phyloP scores from a whole-genome alignment of 139 green algal species.

The Mychonastes homosphaera region DNA sequence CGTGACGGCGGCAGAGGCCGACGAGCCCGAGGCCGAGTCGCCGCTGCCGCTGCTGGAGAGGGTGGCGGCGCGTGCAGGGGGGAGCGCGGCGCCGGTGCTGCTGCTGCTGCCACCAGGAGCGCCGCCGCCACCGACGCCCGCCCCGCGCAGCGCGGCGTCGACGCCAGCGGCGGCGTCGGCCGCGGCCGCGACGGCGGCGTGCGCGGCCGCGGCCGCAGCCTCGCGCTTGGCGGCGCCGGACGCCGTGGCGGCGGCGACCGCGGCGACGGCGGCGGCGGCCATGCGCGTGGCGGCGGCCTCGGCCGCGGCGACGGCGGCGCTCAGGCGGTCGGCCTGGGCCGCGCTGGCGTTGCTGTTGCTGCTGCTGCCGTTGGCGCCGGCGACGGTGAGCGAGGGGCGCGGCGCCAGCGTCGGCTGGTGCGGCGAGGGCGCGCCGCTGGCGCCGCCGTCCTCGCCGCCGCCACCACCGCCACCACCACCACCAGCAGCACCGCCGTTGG shows the following conservation, averaged over 20 bases:
- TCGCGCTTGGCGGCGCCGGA: conserved; percentile 10
- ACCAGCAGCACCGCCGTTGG: neutral
- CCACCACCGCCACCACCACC: neutral
- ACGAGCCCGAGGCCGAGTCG: too few species aligned
- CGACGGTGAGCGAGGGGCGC: too few species aligned
- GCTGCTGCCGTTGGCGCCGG: neutral
- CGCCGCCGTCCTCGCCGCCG: neutral
- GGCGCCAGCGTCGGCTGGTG: too few species aligned
- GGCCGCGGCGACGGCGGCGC: conserved; percentile 11
- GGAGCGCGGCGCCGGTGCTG: too few species aligned
- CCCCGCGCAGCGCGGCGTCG: conserved; percentile 9
- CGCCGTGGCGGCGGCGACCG: conserved; percentile 15
- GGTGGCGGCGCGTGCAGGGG: too few species aligned
- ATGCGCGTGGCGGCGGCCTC: conserved; percentile 9
- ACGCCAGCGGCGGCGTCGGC: conserved; percentile 11
- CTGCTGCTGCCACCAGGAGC: neutral
- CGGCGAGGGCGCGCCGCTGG: too few species aligned
- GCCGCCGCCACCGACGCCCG: conserved; percentile 4
- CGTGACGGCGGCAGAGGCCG: neutral
- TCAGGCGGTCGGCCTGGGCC: conserved; percentile 16
- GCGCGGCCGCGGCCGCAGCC: conserved; percentile 11
- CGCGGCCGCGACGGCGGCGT: conserved; percentile 13
- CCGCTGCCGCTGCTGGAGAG: conserved; percentile 10
- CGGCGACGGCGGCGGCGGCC: conserved; percentile 13
- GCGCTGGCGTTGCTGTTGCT: neutral